phyloP scores from a whole-genome alignment of 768 basidiomycete species.

The Fomitopsis pulvina region DNA sequence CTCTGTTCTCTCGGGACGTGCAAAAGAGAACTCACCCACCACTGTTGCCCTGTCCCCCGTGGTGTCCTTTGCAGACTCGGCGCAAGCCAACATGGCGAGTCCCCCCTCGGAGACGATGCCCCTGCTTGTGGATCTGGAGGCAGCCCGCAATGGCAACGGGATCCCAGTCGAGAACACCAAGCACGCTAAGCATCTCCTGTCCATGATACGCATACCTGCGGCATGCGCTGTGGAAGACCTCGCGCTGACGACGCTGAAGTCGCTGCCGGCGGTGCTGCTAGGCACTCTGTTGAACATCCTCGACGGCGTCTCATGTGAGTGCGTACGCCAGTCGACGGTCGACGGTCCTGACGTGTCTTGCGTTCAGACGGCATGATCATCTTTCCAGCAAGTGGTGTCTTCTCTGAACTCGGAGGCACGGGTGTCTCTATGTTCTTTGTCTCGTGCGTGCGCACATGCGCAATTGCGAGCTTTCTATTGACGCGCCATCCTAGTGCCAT shows the following conservation, averaged over 20 bases:
- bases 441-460: slow-evolving; percentile 38
- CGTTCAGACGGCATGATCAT: slow-evolving; percentile 86
- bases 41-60: background rate
- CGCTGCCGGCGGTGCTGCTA: slow-evolving; percentile 79
- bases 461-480: background rate
- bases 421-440: slow-evolving; percentile 97
- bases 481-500: slow-evolving; percentile 41
- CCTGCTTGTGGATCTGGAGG: slow-evolving; percentile 20
- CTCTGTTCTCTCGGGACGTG: background rate
- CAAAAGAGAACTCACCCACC: background rate
- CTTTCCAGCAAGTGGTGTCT: slow-evolving; percentile 80
- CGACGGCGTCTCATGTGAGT: slow-evolving; percentile 88
- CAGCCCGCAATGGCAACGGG: slow-evolving; percentile 10
- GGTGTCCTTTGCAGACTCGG: background rate
- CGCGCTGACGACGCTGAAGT: slow-evolving; percentile 28
- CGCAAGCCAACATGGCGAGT: background rate
- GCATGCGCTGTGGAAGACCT: background rate
- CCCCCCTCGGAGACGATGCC: slow-evolving; percentile 13
- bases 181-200: slow-evolving; percentile 6
- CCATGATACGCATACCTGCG: background rate
- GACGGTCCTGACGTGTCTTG: background rate
- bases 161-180: background rate
- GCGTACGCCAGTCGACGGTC: background rate
- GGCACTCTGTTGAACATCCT: slow-evolving; percentile 85
- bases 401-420: slow-evolving; percentile 73